Base-by-base conservation (phyloP, 345 rosid genomes). In the Heritiera littoralis region DNA sequence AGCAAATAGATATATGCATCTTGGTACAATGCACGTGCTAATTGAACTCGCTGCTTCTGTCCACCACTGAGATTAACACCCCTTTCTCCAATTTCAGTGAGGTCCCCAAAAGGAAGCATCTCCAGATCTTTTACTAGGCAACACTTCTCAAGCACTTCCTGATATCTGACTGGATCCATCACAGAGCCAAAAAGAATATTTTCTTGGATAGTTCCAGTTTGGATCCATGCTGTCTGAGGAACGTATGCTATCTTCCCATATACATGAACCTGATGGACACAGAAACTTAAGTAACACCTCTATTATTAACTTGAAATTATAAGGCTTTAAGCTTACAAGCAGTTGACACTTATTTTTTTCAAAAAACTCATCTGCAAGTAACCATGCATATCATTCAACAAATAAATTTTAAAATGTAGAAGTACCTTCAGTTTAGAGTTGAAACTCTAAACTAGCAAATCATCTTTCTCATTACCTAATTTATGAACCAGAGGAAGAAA, bases 211-310 rank as follows among this genome's bases (percentile, higher is more conserved):
- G 83, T 94, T 77, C 97, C 91, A 30, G 93, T 92, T 82, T 91
- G 94, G 66, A 95, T 95, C 98, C 98, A 95, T 70, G 98, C 90
- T 63, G 97, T 89, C 68, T 93, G 98, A 23, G 98, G 83, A 75
- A 93, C 95, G 30, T 89, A 93, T 35, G 97, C 98, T 83, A 84
- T 93, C 41, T 87, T 82, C 71, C 98, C 98, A 75, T 88, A 83
- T 70, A 94, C 77, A 82, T 84, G 85, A 79, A 60, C 98, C 97
- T 0, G 93, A 89, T 75, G 88, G 3, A 66, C 1, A 40, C 51
- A 38, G 35, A 75, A 58, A 72, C 28, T 66, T 18, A 58, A 66
- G 58, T 35, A 71, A 30, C 35, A 43, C 2, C 1, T 30, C 17
- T 9, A 30, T 5, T 60, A 38, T 66, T 35, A 5, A 48, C 58